Evolutionary conservation across 306 rosid species (phyloP), one percentile per base, ranked within the genome.

Genomic region (Cucumis cinereus): DNA sequence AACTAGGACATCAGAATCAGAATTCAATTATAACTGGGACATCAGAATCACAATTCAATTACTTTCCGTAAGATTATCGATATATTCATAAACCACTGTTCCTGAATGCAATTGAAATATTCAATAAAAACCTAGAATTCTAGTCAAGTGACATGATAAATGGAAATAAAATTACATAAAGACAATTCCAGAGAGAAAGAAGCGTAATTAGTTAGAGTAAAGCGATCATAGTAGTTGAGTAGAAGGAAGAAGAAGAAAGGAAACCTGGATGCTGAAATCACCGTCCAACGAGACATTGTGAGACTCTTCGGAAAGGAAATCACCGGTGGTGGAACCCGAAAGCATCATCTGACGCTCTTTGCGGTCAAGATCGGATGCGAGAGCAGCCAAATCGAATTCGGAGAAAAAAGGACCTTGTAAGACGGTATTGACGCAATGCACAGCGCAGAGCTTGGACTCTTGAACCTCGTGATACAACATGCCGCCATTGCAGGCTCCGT

Each of bases 381-480:
- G 87, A 0, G 98, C 98, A 2, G 98, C 98, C 85, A 94, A 92
- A 82, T 91, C 98, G 78, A 94, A 90, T 83, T 94, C 98, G 4
- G 98, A 93, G 88, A 93, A 93, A 84, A 90, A 93, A 0, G 98
- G 97, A 5, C 98, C 98, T 76, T 93, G 98, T 11, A 93, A 77
- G 19, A 90, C 97, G 3, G 98, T 86, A 85, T 93, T 93, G 17
- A 91, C 96, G 76, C 98, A 93, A 88, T 93, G 98, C 83, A 91
- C 93, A 0, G 98, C 98, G 69, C 98, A 93, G 0, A 93, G 97
- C 88, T 93, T 93, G 55, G 98, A 93, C 84, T 93, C 98, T 78
- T 93, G 98, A 3, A 93, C 97, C 88, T 93, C 98, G 72, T 93
- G 98, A 80, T 93, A 93, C 89, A 93, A 71, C 93, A 93, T 88